phyloP scores from a whole-genome alignment of 2,329 filamentous ascomycete species.

The Rhexocercosporidium sp. region DNA sequence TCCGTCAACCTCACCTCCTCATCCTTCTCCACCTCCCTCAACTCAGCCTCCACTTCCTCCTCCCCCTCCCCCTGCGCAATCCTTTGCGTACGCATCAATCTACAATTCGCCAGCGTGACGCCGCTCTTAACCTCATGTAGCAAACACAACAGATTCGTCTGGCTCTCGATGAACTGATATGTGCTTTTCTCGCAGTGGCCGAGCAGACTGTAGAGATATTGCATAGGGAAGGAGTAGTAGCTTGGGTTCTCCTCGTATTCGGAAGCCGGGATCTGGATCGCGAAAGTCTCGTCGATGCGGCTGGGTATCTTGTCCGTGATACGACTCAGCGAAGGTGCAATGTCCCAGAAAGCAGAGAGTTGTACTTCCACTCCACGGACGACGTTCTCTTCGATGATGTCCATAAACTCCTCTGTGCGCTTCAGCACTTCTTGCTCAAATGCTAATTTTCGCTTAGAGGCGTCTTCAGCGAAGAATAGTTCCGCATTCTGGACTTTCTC shows the following conservation, averaged over 20 bases:
- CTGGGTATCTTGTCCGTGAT: constrained; percentile 80
- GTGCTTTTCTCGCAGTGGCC: constrained; percentile 89
- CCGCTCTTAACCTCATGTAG: constrained; percentile 88
- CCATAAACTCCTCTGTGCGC: constrained; percentile 77
- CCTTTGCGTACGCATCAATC: constrained; percentile 70
- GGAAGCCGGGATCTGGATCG: constrained; percentile 76
- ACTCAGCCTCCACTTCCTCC: constrained; percentile 46
- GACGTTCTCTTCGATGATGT: constrained; percentile 83
- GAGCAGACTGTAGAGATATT: constrained; percentile 87
- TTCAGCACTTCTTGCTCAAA: constrained; percentile 75
- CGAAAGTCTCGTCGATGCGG: constrained; percentile 34
- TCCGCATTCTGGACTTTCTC: constrained; percentile 82
- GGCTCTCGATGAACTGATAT: constrained; percentile 95
- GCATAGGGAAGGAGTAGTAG: constrained; percentile 80
- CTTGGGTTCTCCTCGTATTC: constrained; percentile 87
- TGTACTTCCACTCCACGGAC: constrained; percentile 88
- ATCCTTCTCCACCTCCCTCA: constrained; percentile 62
- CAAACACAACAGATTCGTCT: constrained; percentile 88
- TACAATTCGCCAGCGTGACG: constrained; percentile 71
- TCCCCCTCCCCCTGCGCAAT: constrained; percentile 45
- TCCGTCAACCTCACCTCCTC: constrained; percentile 77
- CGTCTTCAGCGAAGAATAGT: constrained; percentile 83
- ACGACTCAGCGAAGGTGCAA: constrained; percentile 80
- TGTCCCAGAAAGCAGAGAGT: constrained; percentile 96
- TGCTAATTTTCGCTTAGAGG: constrained; percentile 69